Percentiles rank a stretch among this genome's conserved stretches.
phyloP scores from a whole-genome alignment of 768 basidiomycete genomes.

The Russula emetica region DNA sequence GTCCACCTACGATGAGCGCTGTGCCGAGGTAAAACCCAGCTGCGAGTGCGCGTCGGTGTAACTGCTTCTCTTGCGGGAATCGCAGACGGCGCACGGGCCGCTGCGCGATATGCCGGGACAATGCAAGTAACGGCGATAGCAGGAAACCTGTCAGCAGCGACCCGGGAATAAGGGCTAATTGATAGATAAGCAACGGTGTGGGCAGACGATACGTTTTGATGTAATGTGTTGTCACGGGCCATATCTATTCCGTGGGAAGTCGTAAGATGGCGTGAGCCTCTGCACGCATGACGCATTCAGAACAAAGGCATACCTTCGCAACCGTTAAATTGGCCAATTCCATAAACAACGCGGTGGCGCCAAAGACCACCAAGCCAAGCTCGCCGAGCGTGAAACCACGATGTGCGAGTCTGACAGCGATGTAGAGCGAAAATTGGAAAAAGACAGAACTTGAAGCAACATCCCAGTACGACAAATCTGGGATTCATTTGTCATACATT shows the following conservation, averaged over 20 bases:
- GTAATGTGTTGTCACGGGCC: conserved; percentile 72
- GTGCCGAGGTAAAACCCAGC: conserved; percentile 78
- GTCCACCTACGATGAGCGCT: conserved; percentile 67
- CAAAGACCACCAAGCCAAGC: conserved; percentile 81
- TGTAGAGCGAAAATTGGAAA: conserved; percentile 89
- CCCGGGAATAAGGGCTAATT: conserved; percentile 88
- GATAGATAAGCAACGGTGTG: conserved; percentile 87
- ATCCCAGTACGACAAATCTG: conserved; percentile 79
- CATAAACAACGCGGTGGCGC: conserved; percentile 80
- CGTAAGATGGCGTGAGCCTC: neutral
- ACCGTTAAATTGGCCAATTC: conserved; percentile 83
- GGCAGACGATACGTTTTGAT: conserved; percentile 92
- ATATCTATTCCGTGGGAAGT: conserved; percentile 48
- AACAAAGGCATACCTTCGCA: conserved; percentile 55
- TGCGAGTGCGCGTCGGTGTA: conserved; percentile 79
- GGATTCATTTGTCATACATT: neutral
- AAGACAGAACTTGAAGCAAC: conserved; percentile 67
- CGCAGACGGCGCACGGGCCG: conserved; percentile 77
- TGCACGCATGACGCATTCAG: neutral
- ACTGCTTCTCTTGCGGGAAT: conserved; percentile 75
- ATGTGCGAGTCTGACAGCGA: conserved; percentile 84
- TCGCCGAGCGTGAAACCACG: conserved; percentile 96
- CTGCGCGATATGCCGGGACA: conserved; percentile 89
- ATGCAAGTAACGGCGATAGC: conserved; percentile 86
- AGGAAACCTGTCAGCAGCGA: conserved; percentile 90